Evolutionary conservation across 345 rosid genomes (phyloP), one percentile per base, ranked within the genome.

Genomic region (Citrus unshiu): DNA sequence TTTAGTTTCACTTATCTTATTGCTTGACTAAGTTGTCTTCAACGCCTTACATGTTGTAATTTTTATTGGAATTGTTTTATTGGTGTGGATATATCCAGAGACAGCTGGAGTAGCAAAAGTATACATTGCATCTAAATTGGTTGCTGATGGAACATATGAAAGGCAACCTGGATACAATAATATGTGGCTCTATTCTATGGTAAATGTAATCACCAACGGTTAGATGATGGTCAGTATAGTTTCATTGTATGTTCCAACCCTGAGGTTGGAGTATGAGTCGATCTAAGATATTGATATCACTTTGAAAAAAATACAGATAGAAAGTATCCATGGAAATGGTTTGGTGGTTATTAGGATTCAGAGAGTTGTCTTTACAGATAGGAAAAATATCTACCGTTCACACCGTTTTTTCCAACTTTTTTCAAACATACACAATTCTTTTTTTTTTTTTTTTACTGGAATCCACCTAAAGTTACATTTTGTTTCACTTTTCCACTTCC

Each of bases 111-210:
- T 87, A 56, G 97, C 97, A 74, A 95, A 90, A 87, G 98, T 93
- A 40, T 93, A 88, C 79, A 77, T 95, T 40, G 86, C 93, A 32
- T 83, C 87, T 66, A 83, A 97, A 79, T 86, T 89, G 25, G 87
- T 81, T 74, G 82, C 30, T 29, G 27, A 27, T 27, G 27, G 27
- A 27, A 27, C 27, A 27, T 27, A 27, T 27, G 27, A 27, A 27
- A 1, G 27, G 27, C 27, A 27, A 27, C 27, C 81, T 2, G 89
- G 91, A 67, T 87, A 85, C 72, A 79, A 77, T 83, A 91, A 92
- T 56, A 51, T 91, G n/a, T 88, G 93, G 93, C 72, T 84, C 78
- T 96, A 93, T 86, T 89, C 98, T 21, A 89, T 88, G 99, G 98
- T 93, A 89, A 85, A 30, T 19, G 21, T 69, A 60, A 13, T 46